Base-by-base conservation (phyloP, 2,329 filamentous ascomycete genomes). In the Curvularia verruculosa region DNA sequence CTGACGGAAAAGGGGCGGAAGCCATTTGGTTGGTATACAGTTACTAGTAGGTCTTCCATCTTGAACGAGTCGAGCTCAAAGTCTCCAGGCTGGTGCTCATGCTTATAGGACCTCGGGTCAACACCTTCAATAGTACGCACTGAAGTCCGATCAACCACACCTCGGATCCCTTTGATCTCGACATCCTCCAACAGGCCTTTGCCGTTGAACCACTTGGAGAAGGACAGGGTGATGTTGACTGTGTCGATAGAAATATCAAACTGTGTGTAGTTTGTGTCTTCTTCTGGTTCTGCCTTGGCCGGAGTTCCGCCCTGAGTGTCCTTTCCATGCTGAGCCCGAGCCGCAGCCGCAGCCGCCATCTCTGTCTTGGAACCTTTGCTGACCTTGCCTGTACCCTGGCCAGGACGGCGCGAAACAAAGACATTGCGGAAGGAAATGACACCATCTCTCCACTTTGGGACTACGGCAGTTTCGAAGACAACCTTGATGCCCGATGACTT, bases 141-240 rank as follows among this genome's bases (percentile, higher is more conserved):
- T 45, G 87, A 89, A 0, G 92, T 96, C 57, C 95, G 86, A 76
- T 99, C 95, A 43, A 99, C 84, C 5, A 98, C 91, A 21, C 95
- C 95, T 58, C 95, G 86, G 28, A 99, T 90, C 4, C 95, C 95
- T 71, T 92, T 95, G 50, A 99, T 89, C 72, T 97, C 92, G 40
- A 99, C 95, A 72, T 98, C 91, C 67, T 91, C 89, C 8, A 99
- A 81, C 5, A 96, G 83, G 0, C 95, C 95, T 75, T 94, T 97
- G 21, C 95, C 94, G 67, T 96, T 98, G 86, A 96, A 96, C 95
- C 95, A 99, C 74, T 97, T 98, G n/a, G 92, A 84, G 67, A 99
- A 98, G 0, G 95, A 99, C 24, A 99, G 77, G 0, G 94, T 98
- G 40, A 99, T 94, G 70, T 99, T 96, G 60, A 99, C 91, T 0